Conservation (phyloP, 2,329 filamentous ascomycete species). For the Aspergillus transmontanensis region DNA sequence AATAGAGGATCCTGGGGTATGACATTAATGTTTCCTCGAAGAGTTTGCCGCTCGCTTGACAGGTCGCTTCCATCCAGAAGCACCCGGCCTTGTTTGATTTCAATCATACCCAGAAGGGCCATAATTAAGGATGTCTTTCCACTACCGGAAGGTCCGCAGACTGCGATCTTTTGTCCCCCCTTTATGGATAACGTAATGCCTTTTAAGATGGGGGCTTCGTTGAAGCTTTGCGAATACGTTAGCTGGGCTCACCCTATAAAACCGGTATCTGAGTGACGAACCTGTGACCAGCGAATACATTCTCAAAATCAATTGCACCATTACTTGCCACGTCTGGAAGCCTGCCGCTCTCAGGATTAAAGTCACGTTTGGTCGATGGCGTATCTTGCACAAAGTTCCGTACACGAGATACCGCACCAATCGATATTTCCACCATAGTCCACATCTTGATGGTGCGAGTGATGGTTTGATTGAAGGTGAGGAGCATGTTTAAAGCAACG, state of each 20-base stretch:
- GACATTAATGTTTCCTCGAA: constrained; percentile 24
- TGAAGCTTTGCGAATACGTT: not conserved
- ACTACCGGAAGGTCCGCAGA: constrained; percentile 30
- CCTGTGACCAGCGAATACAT: constrained; percentile 10
- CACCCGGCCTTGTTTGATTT: constrained; percentile 28
- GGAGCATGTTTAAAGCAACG: constrained; percentile 50
- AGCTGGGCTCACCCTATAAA: not conserved
- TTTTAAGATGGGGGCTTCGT: constrained; percentile 23
- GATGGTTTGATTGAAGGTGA: constrained; percentile 49
- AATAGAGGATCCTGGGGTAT: constrained; percentile 32
- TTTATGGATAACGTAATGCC: constrained; percentile 27
- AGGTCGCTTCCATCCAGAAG: constrained; percentile 28
- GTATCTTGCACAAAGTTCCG: constrained; percentile 48
- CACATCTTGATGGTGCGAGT: constrained; percentile 32
- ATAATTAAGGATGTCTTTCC: constrained; percentile 26
- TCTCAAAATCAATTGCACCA: constrained; percentile 20
- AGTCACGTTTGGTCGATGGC: constrained; percentile 21
- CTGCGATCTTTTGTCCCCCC: constrained; percentile 32
- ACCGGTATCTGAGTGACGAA: not conserved
- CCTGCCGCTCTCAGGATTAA: constrained; percentile 17
- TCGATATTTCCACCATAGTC: constrained; percentile 26
- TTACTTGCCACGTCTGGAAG: not conserved
- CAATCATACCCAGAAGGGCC: constrained; percentile 26
- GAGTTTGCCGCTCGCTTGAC: constrained; percentile 13
- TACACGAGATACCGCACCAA: constrained; percentile 47